Percentiles rank a stretch among this genome's conserved stretches.
Evolutionary conservation across 257 asterid genomes (phyloP).

Genomic region (Fraxinus cuspidata): DNA sequence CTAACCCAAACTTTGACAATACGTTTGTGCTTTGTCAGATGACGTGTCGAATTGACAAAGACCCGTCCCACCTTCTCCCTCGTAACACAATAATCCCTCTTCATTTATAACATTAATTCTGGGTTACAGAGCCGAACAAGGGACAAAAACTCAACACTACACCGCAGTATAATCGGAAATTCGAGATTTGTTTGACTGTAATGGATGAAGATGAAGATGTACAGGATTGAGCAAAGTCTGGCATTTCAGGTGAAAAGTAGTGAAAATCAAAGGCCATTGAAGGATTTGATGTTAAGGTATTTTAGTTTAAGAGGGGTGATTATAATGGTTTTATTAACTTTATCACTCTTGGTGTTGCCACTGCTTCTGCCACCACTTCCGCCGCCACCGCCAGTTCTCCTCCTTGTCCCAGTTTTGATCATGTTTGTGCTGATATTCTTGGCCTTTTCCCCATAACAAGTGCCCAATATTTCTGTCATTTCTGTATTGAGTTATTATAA

Average conservation of each 20-base stretch:
- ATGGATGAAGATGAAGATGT: slow-evolving; percentile 34
- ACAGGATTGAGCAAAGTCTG: slow-evolving; percentile 31
- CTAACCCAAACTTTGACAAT: slow-evolving; percentile 44
- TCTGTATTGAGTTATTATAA: slow-evolving; percentile 10
- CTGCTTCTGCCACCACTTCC: slow-evolving; percentile 72
- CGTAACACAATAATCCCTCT: neutral
- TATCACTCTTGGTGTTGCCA: slow-evolving; percentile 59
- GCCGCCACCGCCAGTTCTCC: slow-evolving; percentile 63
- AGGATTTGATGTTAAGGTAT: slow-evolving; percentile 30
- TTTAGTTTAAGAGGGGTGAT: slow-evolving; percentile 22
- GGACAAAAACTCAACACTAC: too few species aligned
- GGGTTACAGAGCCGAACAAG: neutral
- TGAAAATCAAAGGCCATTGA: slow-evolving; percentile 10
- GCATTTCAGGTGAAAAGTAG: slow-evolving; percentile 15
- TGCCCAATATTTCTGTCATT: slow-evolving; percentile 30
- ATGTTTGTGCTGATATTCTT: slow-evolving; percentile 44
- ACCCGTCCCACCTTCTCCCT: neutral
- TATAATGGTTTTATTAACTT: slow-evolving; percentile 40
- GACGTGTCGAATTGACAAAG: slow-evolving; percentile 39
- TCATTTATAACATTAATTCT: neutral
- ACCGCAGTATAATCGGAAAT: neutral
- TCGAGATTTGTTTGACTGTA: neutral
- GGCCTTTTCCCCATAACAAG: slow-evolving; percentile 50
- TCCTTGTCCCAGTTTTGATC: slow-evolving; percentile 57
- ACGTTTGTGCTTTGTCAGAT: slow-evolving; percentile 30